Percentiles rank a stretch among this genome's conserved stretches.
Evolutionary conservation across 192 early-diverging fungal genomes (phyloP).

Genomic region (Coemansia sp.): DNA sequence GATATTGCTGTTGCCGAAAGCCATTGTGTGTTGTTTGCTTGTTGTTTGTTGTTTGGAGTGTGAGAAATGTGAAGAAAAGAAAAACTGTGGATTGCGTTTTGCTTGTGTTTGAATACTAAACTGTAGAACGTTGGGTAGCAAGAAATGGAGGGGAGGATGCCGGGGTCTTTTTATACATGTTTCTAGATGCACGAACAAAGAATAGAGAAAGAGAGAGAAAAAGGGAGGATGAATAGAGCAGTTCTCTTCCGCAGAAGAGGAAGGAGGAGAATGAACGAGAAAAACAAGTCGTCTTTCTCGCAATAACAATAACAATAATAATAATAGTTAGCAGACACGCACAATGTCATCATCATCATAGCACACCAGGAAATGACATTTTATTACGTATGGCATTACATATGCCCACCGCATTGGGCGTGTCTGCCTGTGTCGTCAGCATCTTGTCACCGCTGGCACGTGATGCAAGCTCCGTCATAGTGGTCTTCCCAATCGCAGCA

Average conservation of each 20-base stretch:
- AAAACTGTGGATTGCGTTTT: too few species aligned
- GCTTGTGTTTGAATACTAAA: too few species aligned
- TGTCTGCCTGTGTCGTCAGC: slow-evolving; percentile 3
- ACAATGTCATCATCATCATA: not conserved
- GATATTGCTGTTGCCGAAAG: not conserved
- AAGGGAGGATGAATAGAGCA: too few species aligned
- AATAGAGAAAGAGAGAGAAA: too few species aligned
- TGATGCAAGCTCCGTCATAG: slow-evolving; percentile 19
- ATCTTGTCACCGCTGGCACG: not conserved
- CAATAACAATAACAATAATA: not conserved
- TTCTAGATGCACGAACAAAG: too few species aligned
- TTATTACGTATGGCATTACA: slow-evolving; percentile 16
- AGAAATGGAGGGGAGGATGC: too few species aligned
- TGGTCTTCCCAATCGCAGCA: slow-evolving; percentile 43
- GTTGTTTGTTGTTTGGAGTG: not conserved
- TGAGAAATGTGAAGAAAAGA: too few species aligned
- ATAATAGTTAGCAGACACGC: not conserved
- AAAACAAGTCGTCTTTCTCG: too few species aligned
- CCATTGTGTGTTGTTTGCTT: not conserved
- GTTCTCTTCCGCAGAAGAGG: too few species aligned
- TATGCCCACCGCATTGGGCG: slow-evolving; percentile 4
- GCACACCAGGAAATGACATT: not conserved
- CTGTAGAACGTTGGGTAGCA: too few species aligned
- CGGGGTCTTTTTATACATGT: too few species aligned
- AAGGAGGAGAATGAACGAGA: too few species aligned